These are phyloP conservation scores for Neofusicoccum kwambonambiense DNA, from an alignment of 2,329 filamentous ascomycete genomes.

Conservation along the genomic window DNA sequence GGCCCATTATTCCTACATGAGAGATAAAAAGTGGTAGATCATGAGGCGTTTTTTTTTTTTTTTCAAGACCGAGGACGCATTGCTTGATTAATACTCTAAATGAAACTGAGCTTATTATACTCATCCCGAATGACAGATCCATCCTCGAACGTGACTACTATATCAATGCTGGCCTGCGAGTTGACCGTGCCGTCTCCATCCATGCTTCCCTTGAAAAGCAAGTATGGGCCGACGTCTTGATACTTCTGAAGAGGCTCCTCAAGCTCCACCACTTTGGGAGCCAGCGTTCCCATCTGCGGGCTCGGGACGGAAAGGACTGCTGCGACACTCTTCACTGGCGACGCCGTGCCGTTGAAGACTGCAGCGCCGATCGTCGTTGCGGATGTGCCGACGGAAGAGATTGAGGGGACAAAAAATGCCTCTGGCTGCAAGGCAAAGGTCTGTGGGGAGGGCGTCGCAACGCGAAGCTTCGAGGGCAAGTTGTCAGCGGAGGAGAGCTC, in stretches of 20 bases:
- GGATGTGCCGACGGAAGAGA: neutral
- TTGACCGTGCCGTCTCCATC: neutral
- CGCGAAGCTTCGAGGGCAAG: neutral
- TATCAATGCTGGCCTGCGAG: neutral
- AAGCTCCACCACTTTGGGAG: neutral
- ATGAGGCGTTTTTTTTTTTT: too few species aligned
- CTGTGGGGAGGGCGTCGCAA: neutral
- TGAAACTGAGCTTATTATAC: neutral
- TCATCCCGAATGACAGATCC: neutral
- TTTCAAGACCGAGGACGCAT: too few species aligned
- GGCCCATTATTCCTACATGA: too few species aligned
- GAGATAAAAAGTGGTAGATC: too few species aligned
- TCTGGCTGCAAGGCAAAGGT: neutral
- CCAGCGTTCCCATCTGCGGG: neutral
- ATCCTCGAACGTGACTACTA: neutral
- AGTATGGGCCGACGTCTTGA: neutral
- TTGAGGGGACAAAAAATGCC: neutral
- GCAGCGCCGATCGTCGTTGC: neutral
- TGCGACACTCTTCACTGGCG: neutral
- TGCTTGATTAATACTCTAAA: too few species aligned
- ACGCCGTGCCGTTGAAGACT: neutral
- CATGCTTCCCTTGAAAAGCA: neutral
- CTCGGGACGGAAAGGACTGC: neutral
- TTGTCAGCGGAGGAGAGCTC: neutral
- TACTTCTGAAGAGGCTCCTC: neutral